Conservation (phyloP, 768 basidiomycete genomes). For the Pleurotus eryngii region DNA sequence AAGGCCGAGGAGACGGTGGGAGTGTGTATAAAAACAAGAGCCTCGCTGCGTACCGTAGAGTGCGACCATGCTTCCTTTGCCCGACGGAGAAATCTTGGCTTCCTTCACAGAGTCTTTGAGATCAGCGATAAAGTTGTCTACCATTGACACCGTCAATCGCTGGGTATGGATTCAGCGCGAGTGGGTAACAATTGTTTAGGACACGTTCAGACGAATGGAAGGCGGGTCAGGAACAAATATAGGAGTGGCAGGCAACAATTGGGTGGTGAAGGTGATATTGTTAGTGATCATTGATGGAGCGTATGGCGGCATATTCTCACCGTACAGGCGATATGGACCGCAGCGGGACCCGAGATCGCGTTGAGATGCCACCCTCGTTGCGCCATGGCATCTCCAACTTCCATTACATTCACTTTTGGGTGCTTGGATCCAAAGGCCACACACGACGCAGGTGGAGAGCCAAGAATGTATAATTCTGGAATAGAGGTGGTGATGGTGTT, state of each 20-base stretch:
- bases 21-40: constrained; percentile 4
- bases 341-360: constrained; percentile 73
- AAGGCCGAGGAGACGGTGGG: background rate
- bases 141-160: constrained; percentile 74
- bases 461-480: constrained; percentile 84
- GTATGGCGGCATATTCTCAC: constrained; percentile 39
- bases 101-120: constrained; percentile 74
- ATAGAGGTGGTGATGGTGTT: constrained; percentile 62
- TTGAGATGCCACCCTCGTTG: constrained; percentile 91
- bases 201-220: background rate
- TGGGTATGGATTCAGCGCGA: constrained; percentile 23
- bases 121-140: constrained; percentile 81
- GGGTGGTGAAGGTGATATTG: background rate
- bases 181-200: constrained; percentile 6
- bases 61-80: constrained; percentile 86
- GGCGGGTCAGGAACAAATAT: background rate
- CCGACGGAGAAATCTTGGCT: constrained; percentile 60
- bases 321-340: constrained; percentile 92
- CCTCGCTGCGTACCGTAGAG: constrained; percentile 70
- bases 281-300: too few species aligned
- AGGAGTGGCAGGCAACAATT: background rate
- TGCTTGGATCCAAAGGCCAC: constrained; percentile 80
- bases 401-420: constrained; percentile 67
- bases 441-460: constrained; percentile 85
- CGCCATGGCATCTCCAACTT: constrained; percentile 88